A percentile compares a stretch with the other conserved stretches of the same genome.
Conservation (phyloP, 2,329 filamentous ascomycete genomes). For the Colletotrichum tropicale region DNA sequence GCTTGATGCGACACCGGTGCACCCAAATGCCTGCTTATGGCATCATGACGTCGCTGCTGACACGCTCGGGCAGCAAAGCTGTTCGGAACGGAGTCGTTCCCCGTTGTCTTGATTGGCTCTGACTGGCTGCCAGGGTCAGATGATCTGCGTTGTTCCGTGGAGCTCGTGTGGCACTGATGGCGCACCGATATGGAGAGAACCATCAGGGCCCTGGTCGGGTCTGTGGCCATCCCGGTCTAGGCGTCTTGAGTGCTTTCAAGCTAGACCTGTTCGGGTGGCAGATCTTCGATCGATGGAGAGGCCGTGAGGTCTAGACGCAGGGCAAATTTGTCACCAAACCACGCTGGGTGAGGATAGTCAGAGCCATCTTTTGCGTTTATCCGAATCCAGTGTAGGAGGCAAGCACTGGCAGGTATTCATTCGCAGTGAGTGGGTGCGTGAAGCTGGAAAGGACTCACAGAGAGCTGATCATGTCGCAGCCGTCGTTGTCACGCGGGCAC, state of each 20-base stretch:
- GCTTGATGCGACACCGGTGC: not conserved
- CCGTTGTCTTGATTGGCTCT: not conserved
- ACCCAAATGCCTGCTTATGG: not conserved
- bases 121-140: not conserved
- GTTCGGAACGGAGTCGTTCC: not conserved
- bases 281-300: conserved; percentile 20
- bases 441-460: not conserved
- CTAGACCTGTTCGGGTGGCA: conserved; percentile 7
- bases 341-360: not conserved
- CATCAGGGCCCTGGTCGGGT: conserved; percentile 8
- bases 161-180: conserved; percentile 13
- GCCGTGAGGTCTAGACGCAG: conserved; percentile 12
- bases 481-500: not conserved
- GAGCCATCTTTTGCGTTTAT: conserved; percentile 9
- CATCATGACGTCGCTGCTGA: conserved; percentile 7
- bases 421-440: not conserved
- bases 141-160: conserved; percentile 10
- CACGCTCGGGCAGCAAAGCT: conserved; percentile 1
- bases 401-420: not conserved
- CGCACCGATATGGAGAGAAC: conserved; percentile 6
- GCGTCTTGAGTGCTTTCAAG: conserved; percentile 19
- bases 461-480: not conserved
- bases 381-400: conserved; percentile 7
- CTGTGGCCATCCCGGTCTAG: conserved; percentile 26
- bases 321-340: conserved; percentile 7